A percentile compares a stretch with the other conserved stretches of the same genome.
These are phyloP conservation scores for Evernia prunastri DNA, from an alignment of 495 filamentous ascomycete species.

Conservation along the genomic window DNA sequence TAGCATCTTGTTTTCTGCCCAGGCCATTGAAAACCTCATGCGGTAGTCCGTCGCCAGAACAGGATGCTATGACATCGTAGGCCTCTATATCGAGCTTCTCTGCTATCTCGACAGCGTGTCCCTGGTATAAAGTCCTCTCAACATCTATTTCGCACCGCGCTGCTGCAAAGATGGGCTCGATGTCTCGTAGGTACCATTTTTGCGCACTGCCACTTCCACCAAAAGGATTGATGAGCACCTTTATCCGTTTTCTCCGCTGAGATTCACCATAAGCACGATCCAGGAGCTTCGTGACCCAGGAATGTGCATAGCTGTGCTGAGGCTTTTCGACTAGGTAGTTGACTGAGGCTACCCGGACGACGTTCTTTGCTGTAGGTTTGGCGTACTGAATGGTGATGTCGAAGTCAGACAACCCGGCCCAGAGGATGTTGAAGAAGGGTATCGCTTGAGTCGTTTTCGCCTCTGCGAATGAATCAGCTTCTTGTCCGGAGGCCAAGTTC, in stretches of 20 bases:
- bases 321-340: conserved; percentile 54
- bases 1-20: conserved; percentile 65
- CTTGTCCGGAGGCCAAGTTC: not conserved
- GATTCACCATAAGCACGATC: conserved; percentile 66
- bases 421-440: conserved; percentile 78
- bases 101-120: conserved; percentile 75
- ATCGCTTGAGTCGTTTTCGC: conserved; percentile 48
- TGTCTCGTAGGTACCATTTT: conserved; percentile 65
- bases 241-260: conserved; percentile 65
- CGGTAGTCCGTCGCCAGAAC: conserved; percentile 86
- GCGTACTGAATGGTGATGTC: conserved; percentile 76
- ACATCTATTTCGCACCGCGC: conserved; percentile 73
- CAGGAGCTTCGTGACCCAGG: conserved; percentile 60
- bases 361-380: conserved; percentile 45
- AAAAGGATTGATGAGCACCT: conserved; percentile 86
- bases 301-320: conserved; percentile 42
- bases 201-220: conserved; percentile 75
- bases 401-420: conserved; percentile 57
- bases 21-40: conserved; percentile 95
- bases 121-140: conserved; percentile 61
- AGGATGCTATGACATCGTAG: conserved; percentile 79
- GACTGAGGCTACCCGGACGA: conserved; percentile 51
- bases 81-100: conserved; percentile 69
- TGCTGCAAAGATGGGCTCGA: conserved; percentile 77
- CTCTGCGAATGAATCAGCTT: conserved; percentile 28